These are phyloP conservation scores for Mycena alexandri DNA, from an alignment of 768 basidiomycete species.

Conservation along the genomic window DNA sequence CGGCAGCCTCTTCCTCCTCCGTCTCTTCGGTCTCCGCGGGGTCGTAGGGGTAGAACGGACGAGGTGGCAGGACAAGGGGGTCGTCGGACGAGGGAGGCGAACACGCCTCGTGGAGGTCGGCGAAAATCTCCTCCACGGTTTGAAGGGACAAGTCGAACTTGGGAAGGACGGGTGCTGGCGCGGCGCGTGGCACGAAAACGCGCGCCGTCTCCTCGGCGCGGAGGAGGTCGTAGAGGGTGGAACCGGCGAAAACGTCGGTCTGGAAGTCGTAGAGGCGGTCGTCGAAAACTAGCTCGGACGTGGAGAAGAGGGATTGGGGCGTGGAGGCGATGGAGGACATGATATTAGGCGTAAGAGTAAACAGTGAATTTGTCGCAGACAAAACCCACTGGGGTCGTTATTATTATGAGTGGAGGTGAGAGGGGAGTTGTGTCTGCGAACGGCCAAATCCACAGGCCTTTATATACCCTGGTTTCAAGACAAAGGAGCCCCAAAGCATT, in stretches of 20 bases:
- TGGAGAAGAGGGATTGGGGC: not conserved
- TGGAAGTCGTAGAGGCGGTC: too few relatives aligned
- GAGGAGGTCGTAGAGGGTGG: too few relatives aligned
- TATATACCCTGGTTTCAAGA: not conserved
- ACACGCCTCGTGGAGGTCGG: not conserved
- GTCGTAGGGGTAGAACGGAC: not conserved
- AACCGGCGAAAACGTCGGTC: too few relatives aligned
- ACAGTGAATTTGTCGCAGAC: not conserved
- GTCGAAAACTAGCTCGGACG: too few relatives aligned
- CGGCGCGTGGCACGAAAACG: too few relatives aligned
- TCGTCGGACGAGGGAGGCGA: not conserved
- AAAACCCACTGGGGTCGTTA: not conserved
- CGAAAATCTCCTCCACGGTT: too few relatives aligned
- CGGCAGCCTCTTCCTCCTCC: not conserved
- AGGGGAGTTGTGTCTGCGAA: too few relatives aligned
- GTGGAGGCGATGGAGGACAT: not conserved
- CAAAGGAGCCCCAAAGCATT: not conserved
- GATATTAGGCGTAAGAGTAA: not conserved
- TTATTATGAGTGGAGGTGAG: not conserved
- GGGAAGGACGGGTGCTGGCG: not conserved
- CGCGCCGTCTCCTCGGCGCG: too few relatives aligned
- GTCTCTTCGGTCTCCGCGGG: not conserved
- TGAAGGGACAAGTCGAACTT: not conserved
- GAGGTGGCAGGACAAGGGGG: not conserved
- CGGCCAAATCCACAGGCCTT: not conserved